Conservation (phyloP, 805 yeast genomes). For the Saturnispora zaruensis region DNA sequence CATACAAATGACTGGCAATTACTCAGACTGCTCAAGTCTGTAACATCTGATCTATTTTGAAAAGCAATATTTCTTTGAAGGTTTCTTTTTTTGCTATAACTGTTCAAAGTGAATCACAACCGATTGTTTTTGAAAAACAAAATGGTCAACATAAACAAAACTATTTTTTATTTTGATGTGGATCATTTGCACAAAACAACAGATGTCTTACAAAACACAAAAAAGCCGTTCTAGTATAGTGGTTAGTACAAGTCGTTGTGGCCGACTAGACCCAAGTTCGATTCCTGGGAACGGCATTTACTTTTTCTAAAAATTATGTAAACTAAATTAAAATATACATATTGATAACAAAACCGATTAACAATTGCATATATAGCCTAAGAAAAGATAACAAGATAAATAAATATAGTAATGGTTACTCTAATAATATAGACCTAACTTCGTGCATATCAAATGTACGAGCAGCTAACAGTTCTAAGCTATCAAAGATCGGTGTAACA, state of each 20-base stretch:
- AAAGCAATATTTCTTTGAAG: no score
- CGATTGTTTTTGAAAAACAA: no score
- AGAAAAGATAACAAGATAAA: background rate
- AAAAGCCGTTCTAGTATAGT: constrained; percentile 9
- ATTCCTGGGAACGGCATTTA: constrained; percentile 8
- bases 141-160: no score
- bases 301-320: background rate
- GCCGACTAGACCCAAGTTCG: constrained; percentile 10
- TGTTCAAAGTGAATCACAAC: no score
- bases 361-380: background rate
- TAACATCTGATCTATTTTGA: no score
- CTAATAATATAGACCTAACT: background rate
- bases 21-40: no score
- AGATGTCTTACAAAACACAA: no score
- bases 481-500: background rate
- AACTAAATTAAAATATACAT: background rate
- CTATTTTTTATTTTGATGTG: no score
- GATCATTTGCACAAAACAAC: no score
- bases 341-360: background rate
- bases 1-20: no score
- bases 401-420: no score
- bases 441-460: background rate
- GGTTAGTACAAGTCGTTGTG: constrained; percentile 10
- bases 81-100: no score
- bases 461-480: background rate